Evolutionary conservation across 2,329 filamentous ascomycete genomes (phyloP), one percentile per base, ranked within the genome.

Genomic region (Phyllosticta paracitricarpa): DNA sequence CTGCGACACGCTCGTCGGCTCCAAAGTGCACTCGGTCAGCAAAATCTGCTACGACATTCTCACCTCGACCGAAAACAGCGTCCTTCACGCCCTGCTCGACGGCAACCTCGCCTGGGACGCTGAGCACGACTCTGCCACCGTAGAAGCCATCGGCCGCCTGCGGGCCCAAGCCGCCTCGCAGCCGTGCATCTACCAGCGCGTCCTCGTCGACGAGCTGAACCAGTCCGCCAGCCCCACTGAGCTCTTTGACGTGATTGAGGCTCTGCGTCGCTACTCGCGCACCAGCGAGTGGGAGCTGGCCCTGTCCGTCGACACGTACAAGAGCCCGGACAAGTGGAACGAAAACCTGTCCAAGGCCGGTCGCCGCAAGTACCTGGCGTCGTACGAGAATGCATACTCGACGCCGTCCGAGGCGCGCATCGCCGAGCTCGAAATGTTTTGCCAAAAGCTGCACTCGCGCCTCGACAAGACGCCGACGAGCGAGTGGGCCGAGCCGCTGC

Each of bases 81-180:
- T 62, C 24, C 60, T 62, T 19, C 60, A 62, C 35, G 60, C 60
- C 33, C n/a, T 62, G 35, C 51, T 62, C 33, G 60, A 62, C 56
- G 60, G 60, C 60, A 62, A 62, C 60, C 60, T 62, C n/a, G 60
- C 60, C 51, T 62, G 60, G 60, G 60, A 62, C 51, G 60, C 60
- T 19, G 56, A 62, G 60, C 60, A 62, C 56, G 60, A 62, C 51
- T 51, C 28, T 24, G 30, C 51, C 6, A 62, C 60, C 12, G 52
- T 56, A 5, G 40, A 48, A 10, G 60, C 60, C 30, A 33, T 62
- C 24, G 51, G 58, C 40, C 56, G 56, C n/a, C 60, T 62, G 56
- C 55, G 60, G 9, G 19, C 12, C 30, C 60, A 62, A 35, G 60
- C 60, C 30, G 48, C 17, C 5, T 25, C 53, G 51, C 60, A 62